A percentile compares a stretch with the other conserved stretches of the same genome.
Conservation (phyloP, 75 land plant species). For the Selaginella moellendorffii region DNA sequence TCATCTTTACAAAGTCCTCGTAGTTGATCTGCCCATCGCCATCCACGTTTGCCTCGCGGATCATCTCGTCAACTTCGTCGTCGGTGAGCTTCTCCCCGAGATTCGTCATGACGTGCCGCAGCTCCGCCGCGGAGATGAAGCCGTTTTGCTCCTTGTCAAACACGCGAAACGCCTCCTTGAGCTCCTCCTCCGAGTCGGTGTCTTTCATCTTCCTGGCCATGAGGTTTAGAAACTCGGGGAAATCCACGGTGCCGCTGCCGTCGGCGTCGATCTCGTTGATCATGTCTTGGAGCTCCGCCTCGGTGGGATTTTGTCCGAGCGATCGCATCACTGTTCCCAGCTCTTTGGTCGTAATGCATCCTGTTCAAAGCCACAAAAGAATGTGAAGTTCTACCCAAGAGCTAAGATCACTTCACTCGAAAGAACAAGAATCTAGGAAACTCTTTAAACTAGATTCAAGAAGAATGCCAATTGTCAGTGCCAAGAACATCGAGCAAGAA, state of each 20-base stretch:
- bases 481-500: too few species aligned
- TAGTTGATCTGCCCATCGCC: constrained; percentile 43
- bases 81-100: constrained; percentile 45
- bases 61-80: constrained; percentile 42
- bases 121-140: constrained; percentile 65
- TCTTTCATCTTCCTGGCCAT: constrained; percentile 76
- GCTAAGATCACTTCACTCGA: too few species aligned
- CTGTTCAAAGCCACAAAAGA: too few species aligned
- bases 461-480: too few species aligned
- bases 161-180: constrained; percentile 67
- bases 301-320: constrained; percentile 47
- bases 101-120: constrained; percentile 53
- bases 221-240: constrained; percentile 59
- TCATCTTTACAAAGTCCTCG: constrained; percentile 44
- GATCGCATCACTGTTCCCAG: constrained; percentile 51
- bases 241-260: constrained; percentile 69
- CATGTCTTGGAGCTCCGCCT: constrained; percentile 60
- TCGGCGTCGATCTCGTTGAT: constrained; percentile 66
- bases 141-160: constrained; percentile 86
- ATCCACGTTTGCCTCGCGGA: constrained; percentile 36
- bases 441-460: too few species aligned
- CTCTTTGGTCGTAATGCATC: constrained; percentile 53
- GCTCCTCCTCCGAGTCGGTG: constrained; percentile 42
- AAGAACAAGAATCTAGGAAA: too few species aligned
- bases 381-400: too few species aligned